Evolutionary conservation across 75 land plant species (phyloP).

Genomic region (Sequoiadendron giganteum): DNA sequence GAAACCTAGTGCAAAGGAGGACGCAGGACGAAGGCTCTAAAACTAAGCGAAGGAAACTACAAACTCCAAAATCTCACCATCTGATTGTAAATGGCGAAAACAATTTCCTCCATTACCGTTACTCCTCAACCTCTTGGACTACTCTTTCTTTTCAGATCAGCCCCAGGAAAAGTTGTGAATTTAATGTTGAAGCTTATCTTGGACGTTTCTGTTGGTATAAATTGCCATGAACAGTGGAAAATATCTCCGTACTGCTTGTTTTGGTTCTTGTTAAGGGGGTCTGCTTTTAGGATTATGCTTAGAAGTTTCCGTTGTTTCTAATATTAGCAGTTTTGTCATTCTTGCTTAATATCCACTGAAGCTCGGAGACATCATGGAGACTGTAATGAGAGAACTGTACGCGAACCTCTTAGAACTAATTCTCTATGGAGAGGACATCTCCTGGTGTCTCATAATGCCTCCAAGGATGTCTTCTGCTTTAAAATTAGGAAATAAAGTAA

Average conservation of each 20-base stretch:
- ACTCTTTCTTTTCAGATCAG: not conserved
- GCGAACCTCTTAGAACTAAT: not conserved
- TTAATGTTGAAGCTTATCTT: not conserved
- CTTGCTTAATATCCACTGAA: not conserved
- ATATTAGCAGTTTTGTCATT: not conserved
- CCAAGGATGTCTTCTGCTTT: not conserved
- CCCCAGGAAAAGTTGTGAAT: not conserved
- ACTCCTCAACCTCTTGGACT: not conserved
- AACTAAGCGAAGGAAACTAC: not conserved
- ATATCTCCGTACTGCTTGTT: not conserved
- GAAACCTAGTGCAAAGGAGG: no score
- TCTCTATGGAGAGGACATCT: not conserved
- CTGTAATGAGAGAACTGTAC: not conserved
- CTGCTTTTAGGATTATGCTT: not conserved
- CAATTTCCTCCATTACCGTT: not conserved
- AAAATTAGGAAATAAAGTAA: not conserved
- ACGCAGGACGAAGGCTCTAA: no score
- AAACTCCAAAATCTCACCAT: not conserved
- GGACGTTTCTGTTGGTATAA: not conserved
- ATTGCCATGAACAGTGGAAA: not conserved
- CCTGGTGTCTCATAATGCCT: not conserved
- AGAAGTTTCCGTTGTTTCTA: not conserved
- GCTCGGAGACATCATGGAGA: not conserved
- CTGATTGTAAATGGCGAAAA: not conserved
- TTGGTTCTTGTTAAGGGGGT: not conserved